A percentile compares a stretch with the other conserved stretches of the same genome.
Evolutionary conservation across 805 yeast species (phyloP).

Genomic region (Isabelozyma gotoi): DNA sequence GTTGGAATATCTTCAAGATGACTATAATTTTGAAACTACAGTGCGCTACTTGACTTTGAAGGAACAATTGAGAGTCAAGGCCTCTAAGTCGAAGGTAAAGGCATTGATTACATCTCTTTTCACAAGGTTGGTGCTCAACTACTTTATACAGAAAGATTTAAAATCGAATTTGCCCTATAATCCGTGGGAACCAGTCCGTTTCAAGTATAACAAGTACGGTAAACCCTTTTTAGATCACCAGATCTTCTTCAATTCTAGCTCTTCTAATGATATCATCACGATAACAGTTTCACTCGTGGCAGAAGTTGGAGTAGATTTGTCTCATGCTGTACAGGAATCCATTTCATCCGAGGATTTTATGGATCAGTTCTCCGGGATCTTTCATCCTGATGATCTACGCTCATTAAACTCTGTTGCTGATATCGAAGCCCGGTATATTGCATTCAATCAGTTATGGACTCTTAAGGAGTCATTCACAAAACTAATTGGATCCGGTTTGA

Average conservation of each 20-base stretch:
- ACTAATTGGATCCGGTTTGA: conserved; percentile 58
- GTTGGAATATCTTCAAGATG: conserved; percentile 21
- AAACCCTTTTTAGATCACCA: conserved; percentile 49
- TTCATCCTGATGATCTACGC: conserved; percentile 33
- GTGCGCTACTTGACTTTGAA: conserved; percentile 46
- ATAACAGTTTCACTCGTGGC: conserved; percentile 33
- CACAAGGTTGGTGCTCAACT: conserved; percentile 41
- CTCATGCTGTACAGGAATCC: conserved; percentile 29
- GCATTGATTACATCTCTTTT: conserved; percentile 48
- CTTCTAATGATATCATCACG: conserved; percentile 51
- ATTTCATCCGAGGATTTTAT: conserved; percentile 26
- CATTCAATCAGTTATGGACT: conserved; percentile 71
- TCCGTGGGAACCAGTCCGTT: conserved; percentile 22
- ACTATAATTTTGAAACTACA: conserved; percentile 48
- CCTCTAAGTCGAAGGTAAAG: conserved; percentile 28
- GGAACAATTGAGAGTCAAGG: conserved; percentile 41
- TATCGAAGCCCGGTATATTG: conserved; percentile 16
- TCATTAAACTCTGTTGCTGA: conserved; percentile 21
- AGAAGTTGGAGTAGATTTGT: conserved; percentile 38
- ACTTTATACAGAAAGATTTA: conserved; percentile 22
- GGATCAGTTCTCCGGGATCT: conserved; percentile 42
- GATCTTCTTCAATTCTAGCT: conserved; percentile 54
- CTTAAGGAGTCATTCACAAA: conserved; percentile 77
- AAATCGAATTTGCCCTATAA: conserved; percentile 8
- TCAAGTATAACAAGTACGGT: conserved; percentile 45